These are phyloP conservation scores for Aspergillus viridinutans DNA, from an alignment of 2,329 filamentous ascomycete species.

Conservation along the genomic window DNA sequence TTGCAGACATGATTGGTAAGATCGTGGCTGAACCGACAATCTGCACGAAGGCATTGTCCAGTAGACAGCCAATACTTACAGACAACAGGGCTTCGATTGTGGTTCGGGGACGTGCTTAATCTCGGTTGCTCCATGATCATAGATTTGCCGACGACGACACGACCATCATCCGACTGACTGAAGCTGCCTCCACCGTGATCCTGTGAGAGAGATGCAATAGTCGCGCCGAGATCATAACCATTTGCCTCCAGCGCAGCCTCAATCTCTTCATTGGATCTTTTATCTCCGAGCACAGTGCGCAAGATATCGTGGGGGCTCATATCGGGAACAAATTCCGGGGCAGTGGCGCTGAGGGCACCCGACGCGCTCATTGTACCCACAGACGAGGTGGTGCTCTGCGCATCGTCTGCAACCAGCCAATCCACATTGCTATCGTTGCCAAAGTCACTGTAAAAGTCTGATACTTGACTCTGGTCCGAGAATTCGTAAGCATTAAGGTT, in stretches of 20 bases:
- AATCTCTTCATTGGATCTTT: slow-evolving; percentile 88
- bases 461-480: slow-evolving; percentile 73
- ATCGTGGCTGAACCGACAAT: slow-evolving; percentile 96
- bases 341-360: slow-evolving; percentile 67
- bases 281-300: slow-evolving; percentile 85
- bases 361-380: slow-evolving; percentile 67
- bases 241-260: slow-evolving; percentile 84
- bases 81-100: slow-evolving; percentile 79
- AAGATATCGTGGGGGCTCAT: slow-evolving; percentile 99
- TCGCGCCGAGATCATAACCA: slow-evolving; percentile 88
- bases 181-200: slow-evolving; percentile 53
- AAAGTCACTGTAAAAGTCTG: slow-evolving; percentile 85
- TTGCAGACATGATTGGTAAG: slow-evolving; percentile 96
- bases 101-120: slow-evolving; percentile 70
- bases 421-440: slow-evolving; percentile 86
- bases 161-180: slow-evolving; percentile 55
- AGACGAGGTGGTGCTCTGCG: slow-evolving; percentile 74
- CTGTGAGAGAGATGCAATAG: slow-evolving; percentile 85
- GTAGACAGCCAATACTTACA: slow-evolving; percentile 97
- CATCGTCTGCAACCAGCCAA: slow-evolving; percentile 89
- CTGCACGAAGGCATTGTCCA: slow-evolving; percentile 90
- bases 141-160: slow-evolving; percentile 81
- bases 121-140: slow-evolving; percentile 69
- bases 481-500: slow-evolving; percentile 95
- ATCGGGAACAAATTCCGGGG: slow-evolving; percentile 78